Evolutionary conservation across 1,284 basidiomycete species (phyloP).

Genomic region (Melampsora americana): DNA sequence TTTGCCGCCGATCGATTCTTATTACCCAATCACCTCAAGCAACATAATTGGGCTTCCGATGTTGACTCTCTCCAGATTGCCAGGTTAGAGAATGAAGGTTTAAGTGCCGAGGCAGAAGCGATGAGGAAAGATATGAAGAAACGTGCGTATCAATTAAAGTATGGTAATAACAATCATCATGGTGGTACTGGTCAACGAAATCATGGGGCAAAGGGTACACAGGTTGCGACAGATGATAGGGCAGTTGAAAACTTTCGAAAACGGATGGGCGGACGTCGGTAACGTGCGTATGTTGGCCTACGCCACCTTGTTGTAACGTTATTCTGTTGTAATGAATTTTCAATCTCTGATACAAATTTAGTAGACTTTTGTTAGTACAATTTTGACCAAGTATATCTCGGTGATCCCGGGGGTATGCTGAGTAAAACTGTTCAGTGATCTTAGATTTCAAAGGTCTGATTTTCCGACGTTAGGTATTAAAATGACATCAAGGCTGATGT

Average conservation of each 20-base stretch:
- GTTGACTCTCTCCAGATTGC: slow-evolving; percentile 37
- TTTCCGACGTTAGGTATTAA: too few species aligned
- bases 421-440: too few species aligned
- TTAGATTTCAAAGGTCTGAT: too few species aligned
- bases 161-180: slow-evolving; percentile 28
- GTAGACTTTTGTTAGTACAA: too few species aligned
- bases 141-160: slow-evolving; percentile 34
- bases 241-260: slow-evolving; percentile 43
- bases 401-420: too few species aligned
- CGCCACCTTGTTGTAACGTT: too few species aligned
- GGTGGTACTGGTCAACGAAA: slow-evolving; percentile 15
- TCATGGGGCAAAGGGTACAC: slow-evolving; percentile 16
- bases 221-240: slow-evolving; percentile 39
- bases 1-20: slow-evolving; percentile 41
- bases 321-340: too few species aligned
- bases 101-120: slow-evolving; percentile 24
- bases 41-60: slow-evolving; percentile 7
- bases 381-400: too few species aligned
- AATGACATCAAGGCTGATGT: too few species aligned
- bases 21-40: slow-evolving; percentile 31
- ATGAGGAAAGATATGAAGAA: slow-evolving; percentile 33
- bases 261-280: slow-evolving; percentile 40
- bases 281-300: background rate
- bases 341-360: too few species aligned
- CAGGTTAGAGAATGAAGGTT: slow-evolving; percentile 29